Evolutionary conservation across 176 grass and related monocot species (phyloP), one percentile per base, ranked within the genome.

Genomic region (Urochloa ruziziensis): DNA sequence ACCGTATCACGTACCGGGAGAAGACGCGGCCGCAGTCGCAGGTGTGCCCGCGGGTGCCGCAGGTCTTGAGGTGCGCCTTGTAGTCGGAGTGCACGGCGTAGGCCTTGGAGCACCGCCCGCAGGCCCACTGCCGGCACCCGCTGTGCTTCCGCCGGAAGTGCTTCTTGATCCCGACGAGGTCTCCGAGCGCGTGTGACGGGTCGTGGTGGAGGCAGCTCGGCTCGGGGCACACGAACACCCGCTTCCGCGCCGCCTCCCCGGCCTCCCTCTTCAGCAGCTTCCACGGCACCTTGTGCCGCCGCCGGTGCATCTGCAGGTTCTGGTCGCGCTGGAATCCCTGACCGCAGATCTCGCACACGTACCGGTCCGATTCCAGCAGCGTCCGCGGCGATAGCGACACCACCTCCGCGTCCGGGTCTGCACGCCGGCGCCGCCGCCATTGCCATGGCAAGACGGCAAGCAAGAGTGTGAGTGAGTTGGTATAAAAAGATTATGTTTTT

Each of bases 381-480:
- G 96, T 95, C 67, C 82, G 84, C 56, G 96, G 96, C 29, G 96
- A 98, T 23, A 98, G 85, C 16, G 93, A 90, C 75, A 98, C 90
- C 84, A 98, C 96, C 92, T 98, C 93, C 24, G 96, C 93, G 78
- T 98, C 96, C 9, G 93, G 93, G 82, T 98, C 96, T 98, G 85
- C 48, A 5, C 27, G 60, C 1, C 51, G 29, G 28, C 47, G 49
- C 2, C 54, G 47, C 44, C 74, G 28, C 63, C 80, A 62, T 86
- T 86, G 47, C 4, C 53, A 66, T n/a, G 14, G 7, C 23, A 56
- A 11, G 12, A 34, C 6, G 30, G 8, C 39, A 78, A 48, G 17
- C 19, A 28, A 0, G 1, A 44, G 19, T 29, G 19, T 27, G 40
- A 70, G 42, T 2, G 4, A 16, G 1, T 7, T 14, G 0, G 23